Base-by-base conservation (phyloP, 1,139 yeast species). In the Lipomyces yarrowii region DNA sequence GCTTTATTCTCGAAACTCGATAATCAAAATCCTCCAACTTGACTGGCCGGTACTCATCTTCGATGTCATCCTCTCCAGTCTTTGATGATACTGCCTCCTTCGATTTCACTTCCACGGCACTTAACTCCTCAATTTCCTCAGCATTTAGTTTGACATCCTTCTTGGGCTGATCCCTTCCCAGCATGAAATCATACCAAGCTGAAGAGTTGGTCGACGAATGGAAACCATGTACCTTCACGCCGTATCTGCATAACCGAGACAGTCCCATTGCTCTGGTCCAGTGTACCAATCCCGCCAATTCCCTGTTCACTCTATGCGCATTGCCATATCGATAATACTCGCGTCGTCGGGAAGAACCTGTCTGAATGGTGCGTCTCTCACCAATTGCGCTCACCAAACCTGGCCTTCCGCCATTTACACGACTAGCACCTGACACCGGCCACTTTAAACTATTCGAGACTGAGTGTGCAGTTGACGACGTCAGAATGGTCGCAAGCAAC, bases 91-190 rank as follows among this genome's bases (percentile, higher is more conserved):
- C 48, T 5, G 15, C 55, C 15, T 35, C 15, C 39, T 55, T 1
- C 30, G 30, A 26, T 11, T 35, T 11, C 23, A 35, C 42, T 6
- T 42, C 54, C 7, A 33, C 60, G 6, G 64, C 63, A 26, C 26
- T 10, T 51, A 65, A 10, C 33, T 66, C 68, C 42, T 61, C 63
- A 32, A 51, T 54, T 46, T 66, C 65, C 10, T 59, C 68, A 10
- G 57, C 68, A 15, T 56, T 60, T 21, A 65, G 56, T n/a, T 59
- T 67, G 18, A 62, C 58, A n/a, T 57, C 48, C 55, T 55, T 57
- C 32, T n/a, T 35, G 51, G 10, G 1, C 59, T 26, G 48, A 15
- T 33, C 32, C 42, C 32, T 52, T 21, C 56, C 56, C 18, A 52
- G 56, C 56, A 26, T 32, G 56, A 32, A 26, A 18, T 26, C 56